Conservation (phyloP, 768 basidiomycete species). For the Mycena latifolia region DNA sequence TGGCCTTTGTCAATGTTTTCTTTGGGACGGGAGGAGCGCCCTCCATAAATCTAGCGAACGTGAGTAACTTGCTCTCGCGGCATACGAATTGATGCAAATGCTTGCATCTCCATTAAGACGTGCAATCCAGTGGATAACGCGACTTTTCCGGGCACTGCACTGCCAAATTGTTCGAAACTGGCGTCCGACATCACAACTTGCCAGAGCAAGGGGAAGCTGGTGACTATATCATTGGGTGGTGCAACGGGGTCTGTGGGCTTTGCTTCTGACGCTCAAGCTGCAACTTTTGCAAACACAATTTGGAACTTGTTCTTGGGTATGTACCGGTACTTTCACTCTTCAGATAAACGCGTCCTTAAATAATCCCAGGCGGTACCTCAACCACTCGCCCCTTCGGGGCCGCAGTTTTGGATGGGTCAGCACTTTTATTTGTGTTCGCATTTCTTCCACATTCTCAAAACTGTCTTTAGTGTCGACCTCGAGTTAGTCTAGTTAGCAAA, state of each 20-base stretch:
- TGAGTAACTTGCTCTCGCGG: conserved; percentile 42
- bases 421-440: neutral
- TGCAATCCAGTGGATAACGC: conserved; percentile 70
- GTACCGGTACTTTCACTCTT: neutral
- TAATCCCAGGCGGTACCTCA: conserved; percentile 46
- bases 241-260: conserved; percentile 75
- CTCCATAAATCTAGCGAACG: conserved; percentile 77
- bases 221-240: conserved; percentile 71
- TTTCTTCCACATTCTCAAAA: neutral
- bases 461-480: conserved; percentile 65
- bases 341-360: neutral
- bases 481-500: conserved; percentile 48
- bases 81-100: neutral
- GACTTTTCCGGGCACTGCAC: conserved; percentile 70
- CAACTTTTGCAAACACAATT: conserved; percentile 71
- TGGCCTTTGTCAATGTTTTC: conserved; percentile 78
- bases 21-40: conserved; percentile 73
- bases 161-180: conserved; percentile 72
- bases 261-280: conserved; percentile 66
- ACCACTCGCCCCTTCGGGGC: conserved; percentile 77
- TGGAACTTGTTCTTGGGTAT: conserved; percentile 79
- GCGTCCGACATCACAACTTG: conserved; percentile 73
- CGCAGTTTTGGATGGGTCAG: conserved; percentile 80
- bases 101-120: conserved; percentile 45
- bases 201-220: conserved; percentile 73